These are phyloP conservation scores for Fusarium sp. DNA, from an alignment of 2,329 filamentous ascomycete species.

Conservation along the genomic window DNA sequence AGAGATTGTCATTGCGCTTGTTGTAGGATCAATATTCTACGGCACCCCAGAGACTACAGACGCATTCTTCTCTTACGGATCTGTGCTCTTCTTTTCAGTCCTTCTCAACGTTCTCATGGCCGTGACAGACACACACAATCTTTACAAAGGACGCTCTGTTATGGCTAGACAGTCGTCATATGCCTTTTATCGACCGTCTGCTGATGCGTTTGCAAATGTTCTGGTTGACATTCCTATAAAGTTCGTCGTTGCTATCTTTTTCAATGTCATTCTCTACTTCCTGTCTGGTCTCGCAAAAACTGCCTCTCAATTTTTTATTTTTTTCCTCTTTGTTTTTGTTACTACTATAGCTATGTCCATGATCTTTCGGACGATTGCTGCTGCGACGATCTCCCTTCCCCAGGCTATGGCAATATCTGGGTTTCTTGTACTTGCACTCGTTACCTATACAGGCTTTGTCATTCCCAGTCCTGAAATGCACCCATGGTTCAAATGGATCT, in stretches of 20 bases:
- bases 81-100: conserved; percentile 70
- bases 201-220: conserved; percentile 66
- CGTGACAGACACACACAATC: conserved; percentile 64
- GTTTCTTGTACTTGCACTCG: background rate
- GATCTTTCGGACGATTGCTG: conserved; percentile 76
- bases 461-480: conserved; percentile 2
- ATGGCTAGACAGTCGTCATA: conserved; percentile 62
- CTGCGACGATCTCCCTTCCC: conserved; percentile 45
- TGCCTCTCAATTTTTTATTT: conserved; percentile 81
- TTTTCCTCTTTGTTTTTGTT: conserved; percentile 78
- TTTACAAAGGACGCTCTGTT: conserved; percentile 60
- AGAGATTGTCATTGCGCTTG: conserved; percentile 65
- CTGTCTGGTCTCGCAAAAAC: conserved; percentile 66
- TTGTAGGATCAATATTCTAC: conserved; percentile 72
- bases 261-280: conserved; percentile 72
- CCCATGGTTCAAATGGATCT: conserved; percentile 12
- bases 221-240: conserved; percentile 69
- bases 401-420: conserved; percentile 10
- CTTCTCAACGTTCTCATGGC: conserved; percentile 69
- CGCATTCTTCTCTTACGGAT: conserved; percentile 67
- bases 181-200: conserved; percentile 63
- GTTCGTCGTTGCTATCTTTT: conserved; percentile 60
- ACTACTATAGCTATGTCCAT: conserved; percentile 10
- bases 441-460: conserved; percentile 7
- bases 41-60: conserved; percentile 61